Conservation (phyloP, 139 green algal genomes). For the Gonium pectorale region DNA sequence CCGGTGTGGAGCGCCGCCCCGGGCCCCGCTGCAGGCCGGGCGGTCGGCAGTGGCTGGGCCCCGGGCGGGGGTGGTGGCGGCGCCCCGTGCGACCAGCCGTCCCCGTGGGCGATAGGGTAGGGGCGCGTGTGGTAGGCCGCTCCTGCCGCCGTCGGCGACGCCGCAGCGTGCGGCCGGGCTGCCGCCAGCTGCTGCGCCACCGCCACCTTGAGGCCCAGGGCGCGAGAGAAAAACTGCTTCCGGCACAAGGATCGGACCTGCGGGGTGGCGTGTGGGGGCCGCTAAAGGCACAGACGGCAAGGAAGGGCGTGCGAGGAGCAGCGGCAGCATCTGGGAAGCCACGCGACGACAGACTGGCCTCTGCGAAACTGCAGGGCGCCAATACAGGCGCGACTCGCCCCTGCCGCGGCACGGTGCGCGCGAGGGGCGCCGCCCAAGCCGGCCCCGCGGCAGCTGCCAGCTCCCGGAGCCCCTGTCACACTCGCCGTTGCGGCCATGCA, state of each 20-base stretch:
- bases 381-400: no score
- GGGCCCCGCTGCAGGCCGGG: neutral
- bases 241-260: constrained; percentile 78
- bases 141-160: neutral
- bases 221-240: constrained; percentile 82
- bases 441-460: no score
- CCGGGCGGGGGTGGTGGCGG: neutral
- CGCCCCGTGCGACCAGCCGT: constrained; percentile 48
- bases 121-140: neutral
- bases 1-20: neutral
- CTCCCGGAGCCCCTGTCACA: no score
- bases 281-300: neutral
- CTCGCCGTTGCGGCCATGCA: no score
- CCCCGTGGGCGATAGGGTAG: constrained; percentile 49
- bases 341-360: no score
- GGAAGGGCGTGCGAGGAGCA: no score
- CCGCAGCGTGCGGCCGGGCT: neutral
- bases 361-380: no score
- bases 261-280: no score
- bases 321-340: no score
- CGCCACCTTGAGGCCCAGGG: constrained; percentile 77
- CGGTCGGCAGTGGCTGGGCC: neutral
- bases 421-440: no score
- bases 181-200: constrained; percentile 46
- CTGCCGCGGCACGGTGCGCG: no score